Evolutionary conservation across 495 filamentous ascomycete genomes (phyloP), one percentile per base, ranked within the genome.

Genomic region (Aspergillus nidulans): DNA sequence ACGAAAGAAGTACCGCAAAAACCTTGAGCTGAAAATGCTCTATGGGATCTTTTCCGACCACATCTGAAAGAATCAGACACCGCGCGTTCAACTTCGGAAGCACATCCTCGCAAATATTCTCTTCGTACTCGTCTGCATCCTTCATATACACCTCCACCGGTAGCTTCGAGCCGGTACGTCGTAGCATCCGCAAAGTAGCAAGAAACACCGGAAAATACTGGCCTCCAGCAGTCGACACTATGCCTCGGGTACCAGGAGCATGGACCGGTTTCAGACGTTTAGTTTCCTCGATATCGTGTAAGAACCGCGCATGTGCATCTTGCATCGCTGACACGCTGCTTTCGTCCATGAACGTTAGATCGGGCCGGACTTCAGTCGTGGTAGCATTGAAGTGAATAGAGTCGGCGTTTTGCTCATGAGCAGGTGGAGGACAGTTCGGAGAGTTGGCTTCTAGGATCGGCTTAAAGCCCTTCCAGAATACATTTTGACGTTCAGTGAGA

Each of bases 131-230:
- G 8, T 60, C 57, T 9, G 67, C 48, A 20, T 76, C 71, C 52
- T 79, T 77, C 63, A 86, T 69, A 43, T 80, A 82, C 9, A 85
- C 72, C 62, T 87, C 75, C 1, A 85, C 77, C 6, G 81, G 83
- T 18, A 87, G 61, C 0, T 56, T 74, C 7, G 77, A 83, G 41
- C 81, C 82, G 6, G 72, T 70, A 25, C 77, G 76, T 8, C 84
- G 78, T 7, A 85, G 71, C 77, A 84, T 82, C 9, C 77, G 72
- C n/a, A 85, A 53, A 9, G 78, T 73, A 4, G 77, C 71, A 24
- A 86, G 49, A 52, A 79, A 74, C 0, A 77, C 69, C 0, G 77
- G 75, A 6, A 80, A 60, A 54, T 76, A 78, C 5, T 60, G 60
- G 10, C 69, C 69, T 1, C 77, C 74, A 3, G 77, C 77, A 12